A percentile compares a stretch with the other conserved stretches of the same genome.
These are phyloP conservation scores for Paramecium primaurelia DNA, from an alignment of 73 alveolate species.

Conservation along the genomic window DNA sequence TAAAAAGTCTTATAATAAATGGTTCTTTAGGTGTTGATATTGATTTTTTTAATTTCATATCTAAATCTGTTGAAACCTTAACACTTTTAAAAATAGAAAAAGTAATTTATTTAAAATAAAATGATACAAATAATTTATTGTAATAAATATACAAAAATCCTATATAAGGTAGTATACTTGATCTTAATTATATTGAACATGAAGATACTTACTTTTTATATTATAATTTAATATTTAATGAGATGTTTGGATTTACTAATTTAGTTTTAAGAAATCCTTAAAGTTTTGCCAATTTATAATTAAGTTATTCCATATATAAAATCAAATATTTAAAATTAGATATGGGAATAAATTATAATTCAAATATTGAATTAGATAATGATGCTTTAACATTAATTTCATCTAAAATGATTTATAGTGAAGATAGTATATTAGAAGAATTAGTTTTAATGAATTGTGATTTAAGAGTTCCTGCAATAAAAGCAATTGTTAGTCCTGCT, in stretches of 20 bases:
- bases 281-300: not conserved
- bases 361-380: not conserved
- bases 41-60: not conserved
- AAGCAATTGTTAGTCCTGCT: constrained; percentile 5
- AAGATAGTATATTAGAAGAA: not conserved
- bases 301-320: not conserved
- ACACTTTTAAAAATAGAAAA: not conserved
- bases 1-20: not conserved
- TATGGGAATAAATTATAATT: not conserved
- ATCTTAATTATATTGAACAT: not conserved
- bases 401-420: not conserved
- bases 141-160: not conserved
- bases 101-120: not conserved
- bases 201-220: not conserved
- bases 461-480: not conserved
- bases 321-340: not conserved
- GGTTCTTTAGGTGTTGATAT: not conserved
- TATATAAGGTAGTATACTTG: not conserved
- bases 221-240: not conserved
- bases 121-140: not conserved
- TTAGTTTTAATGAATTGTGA: not conserved
- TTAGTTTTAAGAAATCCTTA: not conserved
- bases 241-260: not conserved
- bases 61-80: not conserved
- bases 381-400: not conserved